phyloP scores from a whole-genome alignment of 2,329 filamentous ascomycete genomes.

The Domatiomyces globalis region DNA sequence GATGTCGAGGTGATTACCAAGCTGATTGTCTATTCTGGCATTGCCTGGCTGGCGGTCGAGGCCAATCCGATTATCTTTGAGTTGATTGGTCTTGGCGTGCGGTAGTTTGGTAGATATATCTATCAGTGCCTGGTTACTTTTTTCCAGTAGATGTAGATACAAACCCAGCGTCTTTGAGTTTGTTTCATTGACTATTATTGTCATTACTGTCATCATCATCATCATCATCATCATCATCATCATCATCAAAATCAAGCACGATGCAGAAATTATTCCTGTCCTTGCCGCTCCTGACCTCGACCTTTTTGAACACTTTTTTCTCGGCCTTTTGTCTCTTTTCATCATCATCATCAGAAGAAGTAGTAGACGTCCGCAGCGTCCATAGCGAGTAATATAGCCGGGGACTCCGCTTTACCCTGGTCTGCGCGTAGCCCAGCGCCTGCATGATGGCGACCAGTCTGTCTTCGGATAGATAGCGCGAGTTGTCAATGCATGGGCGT shows the following conservation, averaged over 20 bases:
- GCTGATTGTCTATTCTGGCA: constrained; percentile 89
- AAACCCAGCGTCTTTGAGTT: too few relatives aligned
- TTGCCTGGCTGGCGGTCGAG: constrained; percentile 67
- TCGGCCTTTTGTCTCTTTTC: constrained; percentile 15
- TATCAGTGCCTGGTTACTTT: background rate
- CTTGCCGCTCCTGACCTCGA: constrained; percentile 59
- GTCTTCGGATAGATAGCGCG: constrained; percentile 67
- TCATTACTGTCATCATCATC: background rate
- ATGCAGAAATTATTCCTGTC: constrained; percentile 86
- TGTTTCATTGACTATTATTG: too few relatives aligned
- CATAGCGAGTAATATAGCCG: constrained; percentile 89
- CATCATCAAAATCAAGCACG: constrained; percentile 38
- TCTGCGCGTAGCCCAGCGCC: constrained; percentile 55
- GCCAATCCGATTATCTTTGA: constrained; percentile 62
- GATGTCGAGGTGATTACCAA: constrained; percentile 99
- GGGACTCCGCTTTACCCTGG: constrained; percentile 56
- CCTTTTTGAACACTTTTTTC: constrained; percentile 47
- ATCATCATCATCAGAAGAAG: constrained; percentile 1
- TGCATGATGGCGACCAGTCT: constrained; percentile 60
- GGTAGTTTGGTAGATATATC: constrained; percentile 1
- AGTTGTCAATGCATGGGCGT: constrained; percentile 75
- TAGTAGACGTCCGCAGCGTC: constrained; percentile 31
- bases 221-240: too few relatives aligned
- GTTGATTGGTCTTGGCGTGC: constrained; percentile 14
- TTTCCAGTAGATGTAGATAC: too few relatives aligned